phyloP scores from a whole-genome alignment of 176 grass and related monocot genomes.

The Juncus effusus region DNA sequence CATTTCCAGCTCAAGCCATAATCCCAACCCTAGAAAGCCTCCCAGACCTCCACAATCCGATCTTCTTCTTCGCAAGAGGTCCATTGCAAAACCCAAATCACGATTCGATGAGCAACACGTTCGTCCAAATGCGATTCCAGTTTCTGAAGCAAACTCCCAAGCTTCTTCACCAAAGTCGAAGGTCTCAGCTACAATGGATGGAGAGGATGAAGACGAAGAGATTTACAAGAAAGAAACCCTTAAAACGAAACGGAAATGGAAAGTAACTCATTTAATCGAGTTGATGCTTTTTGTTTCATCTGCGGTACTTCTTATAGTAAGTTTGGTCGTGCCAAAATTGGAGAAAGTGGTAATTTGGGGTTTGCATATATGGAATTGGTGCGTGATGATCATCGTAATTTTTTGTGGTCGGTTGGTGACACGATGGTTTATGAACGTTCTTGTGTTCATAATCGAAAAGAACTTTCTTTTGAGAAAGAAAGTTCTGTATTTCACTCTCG shows the following conservation, averaged over 20 bases:
- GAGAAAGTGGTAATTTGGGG: constrained; percentile 45
- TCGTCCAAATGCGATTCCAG: constrained; percentile 1
- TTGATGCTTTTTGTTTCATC: constrained; percentile 53
- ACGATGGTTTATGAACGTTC: constrained; percentile 46
- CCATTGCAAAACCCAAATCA: constrained; percentile 65
- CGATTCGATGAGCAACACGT: constrained; percentile 51
- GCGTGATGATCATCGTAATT: constrained; percentile 66
- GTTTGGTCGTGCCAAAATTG: constrained; percentile 45
- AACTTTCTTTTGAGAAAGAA: constrained; percentile 92
- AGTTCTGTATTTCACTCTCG: constrained; percentile 93
- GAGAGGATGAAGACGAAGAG: constrained; percentile 62
- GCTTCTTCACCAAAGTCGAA: constrained; percentile 4
- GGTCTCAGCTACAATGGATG: constrained; percentile 36
- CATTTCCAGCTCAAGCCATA: constrained; percentile 6
- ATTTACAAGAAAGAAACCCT: constrained; percentile 41
- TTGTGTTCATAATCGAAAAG: constrained; percentile 77
- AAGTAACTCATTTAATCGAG: constrained; percentile 33
- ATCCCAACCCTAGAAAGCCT: constrained; percentile 25
- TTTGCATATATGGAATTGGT: constrained; percentile 93
- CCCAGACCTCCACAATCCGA: constrained; percentile 25
- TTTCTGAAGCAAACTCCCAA: constrained; percentile 8
- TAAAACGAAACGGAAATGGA: constrained; percentile 37
- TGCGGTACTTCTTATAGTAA: constrained; percentile 57
- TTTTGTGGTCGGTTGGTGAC: constrained; percentile 79
- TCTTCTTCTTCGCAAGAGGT: constrained; percentile 50